Percentiles rank a stretch among this genome's conserved stretches.
Evolutionary conservation across 345 rosid species (phyloP).

Genomic region (Pistacia integerrima): DNA sequence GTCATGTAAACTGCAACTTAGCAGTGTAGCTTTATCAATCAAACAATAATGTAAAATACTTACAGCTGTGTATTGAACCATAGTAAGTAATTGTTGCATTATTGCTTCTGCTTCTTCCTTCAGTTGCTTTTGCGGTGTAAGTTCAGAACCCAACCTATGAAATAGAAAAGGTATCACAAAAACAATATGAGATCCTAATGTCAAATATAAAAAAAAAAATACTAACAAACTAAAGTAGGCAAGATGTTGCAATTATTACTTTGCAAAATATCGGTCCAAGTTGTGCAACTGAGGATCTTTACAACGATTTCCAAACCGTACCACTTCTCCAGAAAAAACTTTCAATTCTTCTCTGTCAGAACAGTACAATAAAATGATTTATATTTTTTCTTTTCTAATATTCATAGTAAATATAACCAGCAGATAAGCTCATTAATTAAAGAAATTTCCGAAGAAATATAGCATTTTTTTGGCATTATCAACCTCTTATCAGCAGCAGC

Average conservation of each 20-base stretch:
- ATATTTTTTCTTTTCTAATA: not conserved
- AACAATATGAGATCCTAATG: slow-evolving; percentile 12
- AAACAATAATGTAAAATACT: slow-evolving; percentile 31
- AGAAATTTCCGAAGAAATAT: not conserved
- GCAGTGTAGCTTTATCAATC: slow-evolving; percentile 10
- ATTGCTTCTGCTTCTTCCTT: slow-evolving; percentile 76
- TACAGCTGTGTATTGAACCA: slow-evolving; percentile 91
- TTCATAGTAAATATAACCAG: not conserved
- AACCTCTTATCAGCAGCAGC: slow-evolving; percentile 96
- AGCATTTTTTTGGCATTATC: slow-evolving; percentile 1
- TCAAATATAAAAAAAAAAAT: not conserved
- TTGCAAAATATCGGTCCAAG: slow-evolving; percentile 88
- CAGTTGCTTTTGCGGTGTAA: slow-evolving; percentile 64
- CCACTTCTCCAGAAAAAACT: slow-evolving; percentile 91
- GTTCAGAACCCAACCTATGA: slow-evolving; percentile 82
- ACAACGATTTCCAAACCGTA: slow-evolving; percentile 97
- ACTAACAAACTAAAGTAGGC: slow-evolving; percentile 21
- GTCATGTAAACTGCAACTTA: slow-evolving; percentile 12
- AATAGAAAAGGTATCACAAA: slow-evolving; percentile 28
- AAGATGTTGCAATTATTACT: slow-evolving; percentile 49
- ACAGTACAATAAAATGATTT: slow-evolving; percentile 10
- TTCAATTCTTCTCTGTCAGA: slow-evolving; percentile 82
- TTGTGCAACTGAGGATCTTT: slow-evolving; percentile 99
- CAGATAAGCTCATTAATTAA: not conserved
- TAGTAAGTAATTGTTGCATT: slow-evolving; percentile 73